Evolutionary conservation across 192 early-diverging fungal genomes (phyloP), one percentile per base, ranked within the genome.

Genomic region (Coemansia sp.): DNA sequence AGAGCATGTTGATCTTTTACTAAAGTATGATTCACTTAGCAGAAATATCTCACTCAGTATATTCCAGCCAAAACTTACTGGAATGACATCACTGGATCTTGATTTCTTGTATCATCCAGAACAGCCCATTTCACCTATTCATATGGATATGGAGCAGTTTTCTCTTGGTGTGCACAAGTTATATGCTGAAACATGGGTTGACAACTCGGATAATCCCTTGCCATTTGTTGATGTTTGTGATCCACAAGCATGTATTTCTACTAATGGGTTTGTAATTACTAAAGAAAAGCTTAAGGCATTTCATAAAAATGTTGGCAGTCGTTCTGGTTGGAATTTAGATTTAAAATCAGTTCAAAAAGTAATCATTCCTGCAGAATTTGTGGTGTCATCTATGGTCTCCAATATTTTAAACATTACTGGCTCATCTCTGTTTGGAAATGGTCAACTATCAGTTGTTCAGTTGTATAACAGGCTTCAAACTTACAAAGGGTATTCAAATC

Each of bases 341-440:
- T 74, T 82, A 24, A 80, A 78, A 53, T 69, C 79, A 37, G 79
- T 83, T 45, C 74, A 73, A 17, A 53, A 71, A 8, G 48, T 82
- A 19, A 67, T 59, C 43, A 89, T 91, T 24, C 95, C 95, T 14
- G 89, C 94, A 81, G 93, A 98, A 65, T 94, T 93, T 71, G 87
- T 88, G 19, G 93, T 91, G 50, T 86, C 93, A 24, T 81, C 88
- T 21, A 88, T 82, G 1, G 90, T 87, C 79, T 83, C 85, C 71
- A 78, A 83, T 62, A 83, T 91, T 39, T 82, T 94, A 49, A 85
- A 86, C 53, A 83, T 92, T 2, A 85, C 95, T 43, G 82, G 87
- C 58, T 88, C 92, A 21, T 86, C 92, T 54, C 85, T 85, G 19
- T 88, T 95, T 61, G 90, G 93, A 55, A 89, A 89, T 48, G 93